A percentile compares a stretch with the other conserved stretches of the same genome.
Evolutionary conservation across 1,139 yeast species (phyloP).

Genomic region (Geotrichum reessii): DNA sequence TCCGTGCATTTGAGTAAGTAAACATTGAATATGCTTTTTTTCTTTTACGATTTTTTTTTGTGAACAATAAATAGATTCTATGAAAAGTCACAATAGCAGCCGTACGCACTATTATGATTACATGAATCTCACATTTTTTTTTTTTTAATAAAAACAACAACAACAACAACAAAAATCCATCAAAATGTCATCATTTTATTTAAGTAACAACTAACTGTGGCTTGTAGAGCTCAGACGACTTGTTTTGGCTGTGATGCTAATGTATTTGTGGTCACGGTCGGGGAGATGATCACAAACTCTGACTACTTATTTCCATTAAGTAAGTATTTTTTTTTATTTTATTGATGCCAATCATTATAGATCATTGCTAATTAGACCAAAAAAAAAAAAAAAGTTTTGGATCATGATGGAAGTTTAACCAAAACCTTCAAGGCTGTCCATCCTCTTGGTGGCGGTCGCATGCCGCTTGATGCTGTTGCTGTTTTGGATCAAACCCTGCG

Average conservation of each 20-base stretch:
- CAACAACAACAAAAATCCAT: no score
- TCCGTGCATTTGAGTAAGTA: constrained; percentile 15
- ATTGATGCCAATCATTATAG: neutral
- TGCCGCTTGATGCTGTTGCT: constrained; percentile 13
- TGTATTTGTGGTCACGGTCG: constrained; percentile 3
- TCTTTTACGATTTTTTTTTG: neutral
- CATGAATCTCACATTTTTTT: no score
- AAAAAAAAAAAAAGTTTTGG: constrained; percentile 1
- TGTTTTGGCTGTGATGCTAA: neutral
- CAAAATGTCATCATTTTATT: no score
- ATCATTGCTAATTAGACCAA: neutral
- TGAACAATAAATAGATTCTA: neutral
- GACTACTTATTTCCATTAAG: constrained; percentile 5
- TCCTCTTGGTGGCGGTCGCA: constrained; percentile 16
- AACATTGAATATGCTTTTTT: neutral
- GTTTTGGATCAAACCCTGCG: constrained; percentile 7
- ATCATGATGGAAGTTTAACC: constrained; percentile 6
- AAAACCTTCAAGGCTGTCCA: constrained; percentile 9
- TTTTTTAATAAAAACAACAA: no score
- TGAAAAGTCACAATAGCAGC: neutral
- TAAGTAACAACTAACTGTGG: neutral
- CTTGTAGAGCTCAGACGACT: neutral
- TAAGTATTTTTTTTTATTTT: neutral
- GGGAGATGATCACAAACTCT: neutral
- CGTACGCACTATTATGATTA: no score